phyloP scores from a whole-genome alignment of 1,284 basidiomycete species.

The Irpex sp. region DNA sequence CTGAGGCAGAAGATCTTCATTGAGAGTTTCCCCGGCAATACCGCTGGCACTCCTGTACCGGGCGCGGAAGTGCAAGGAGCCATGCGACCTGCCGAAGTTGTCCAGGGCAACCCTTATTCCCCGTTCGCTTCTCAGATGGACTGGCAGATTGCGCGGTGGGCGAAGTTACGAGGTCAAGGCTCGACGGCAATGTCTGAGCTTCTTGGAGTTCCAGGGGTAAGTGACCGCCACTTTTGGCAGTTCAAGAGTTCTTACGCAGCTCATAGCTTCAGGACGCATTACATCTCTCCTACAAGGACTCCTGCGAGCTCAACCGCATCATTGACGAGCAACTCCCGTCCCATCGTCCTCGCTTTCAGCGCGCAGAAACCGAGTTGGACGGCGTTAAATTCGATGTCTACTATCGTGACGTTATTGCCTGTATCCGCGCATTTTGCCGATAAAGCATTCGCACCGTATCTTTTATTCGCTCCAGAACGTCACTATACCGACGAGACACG shows the following conservation, averaged over 20 bases:
- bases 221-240: no score
- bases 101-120: conserved; percentile 10
- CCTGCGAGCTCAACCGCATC: no score
- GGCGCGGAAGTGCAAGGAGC: background rate
- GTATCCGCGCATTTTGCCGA: conserved; percentile 8
- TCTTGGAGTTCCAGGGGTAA: conserved; percentile 12
- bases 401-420: conserved; percentile 5
- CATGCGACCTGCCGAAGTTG: background rate
- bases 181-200: conserved; percentile 21
- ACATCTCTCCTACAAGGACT: no score
- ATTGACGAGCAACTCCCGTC: no score
- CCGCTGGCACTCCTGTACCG: background rate
- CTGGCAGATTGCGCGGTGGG: conserved; percentile 21
- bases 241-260: conserved; percentile 24
- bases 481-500: conserved; percentile 26
- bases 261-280: conserved; percentile 23
- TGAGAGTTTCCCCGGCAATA: background rate
- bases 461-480: conserved; percentile 28
- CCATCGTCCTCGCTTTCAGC: no score
- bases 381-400: conserved; percentile 14
- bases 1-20: background rate
- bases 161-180: conserved; percentile 18
- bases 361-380: conserved; percentile 10
- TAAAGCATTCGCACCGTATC: conserved; percentile 8
- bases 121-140: conserved; percentile 19